Conservation (phyloP, 148 eudicot genomes). For the Limonium bicolor region DNA sequence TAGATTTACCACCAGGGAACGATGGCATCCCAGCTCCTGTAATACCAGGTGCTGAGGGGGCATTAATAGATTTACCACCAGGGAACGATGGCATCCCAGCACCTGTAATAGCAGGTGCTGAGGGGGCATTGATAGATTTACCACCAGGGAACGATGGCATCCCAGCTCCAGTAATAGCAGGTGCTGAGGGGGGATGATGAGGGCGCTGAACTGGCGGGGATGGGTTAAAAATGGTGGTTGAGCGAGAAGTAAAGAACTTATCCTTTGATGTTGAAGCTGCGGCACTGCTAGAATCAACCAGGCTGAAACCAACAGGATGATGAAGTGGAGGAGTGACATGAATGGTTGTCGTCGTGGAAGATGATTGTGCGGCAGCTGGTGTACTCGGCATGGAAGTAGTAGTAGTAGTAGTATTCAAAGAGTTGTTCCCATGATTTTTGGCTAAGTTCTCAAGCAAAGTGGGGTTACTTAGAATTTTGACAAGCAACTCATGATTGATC, state of each 20-base stretch:
- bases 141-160: conserved; percentile 5
- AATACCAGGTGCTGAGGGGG: conserved; percentile 13
- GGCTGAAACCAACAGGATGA: too few relatives aligned
- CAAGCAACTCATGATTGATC: conserved; percentile 48
- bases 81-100: conserved; percentile 7
- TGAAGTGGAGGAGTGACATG: conserved; percentile 14
- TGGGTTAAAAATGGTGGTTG: too few relatives aligned
- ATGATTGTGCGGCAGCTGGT: conserved; percentile 9
- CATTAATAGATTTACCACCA: conserved; percentile 5
- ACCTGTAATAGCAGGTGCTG: conserved; percentile 12
- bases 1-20: conserved; percentile 3
- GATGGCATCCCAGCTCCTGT: conserved; percentile 6
- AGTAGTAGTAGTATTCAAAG: conserved; percentile 1
- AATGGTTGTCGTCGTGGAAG: conserved; percentile 8
- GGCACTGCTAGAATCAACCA: too few relatives aligned
- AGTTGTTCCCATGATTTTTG: conserved; percentile 16
- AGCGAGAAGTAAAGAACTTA: too few relatives aligned
- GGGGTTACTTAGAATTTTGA: conserved; percentile 42
- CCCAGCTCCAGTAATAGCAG: conserved; percentile 10
- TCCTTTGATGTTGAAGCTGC: too few relatives aligned
- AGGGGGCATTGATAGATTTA: conserved; percentile 8
- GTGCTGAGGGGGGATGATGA: conserved; percentile 11
- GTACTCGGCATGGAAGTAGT: conserved; percentile 4
- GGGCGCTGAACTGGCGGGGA: conserved; percentile 8
- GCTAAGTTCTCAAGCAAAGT: conserved; percentile 33